These are phyloP conservation scores for Iris macrosiphon DNA, from an alignment of 106 monocot species.

Conservation along the genomic window DNA sequence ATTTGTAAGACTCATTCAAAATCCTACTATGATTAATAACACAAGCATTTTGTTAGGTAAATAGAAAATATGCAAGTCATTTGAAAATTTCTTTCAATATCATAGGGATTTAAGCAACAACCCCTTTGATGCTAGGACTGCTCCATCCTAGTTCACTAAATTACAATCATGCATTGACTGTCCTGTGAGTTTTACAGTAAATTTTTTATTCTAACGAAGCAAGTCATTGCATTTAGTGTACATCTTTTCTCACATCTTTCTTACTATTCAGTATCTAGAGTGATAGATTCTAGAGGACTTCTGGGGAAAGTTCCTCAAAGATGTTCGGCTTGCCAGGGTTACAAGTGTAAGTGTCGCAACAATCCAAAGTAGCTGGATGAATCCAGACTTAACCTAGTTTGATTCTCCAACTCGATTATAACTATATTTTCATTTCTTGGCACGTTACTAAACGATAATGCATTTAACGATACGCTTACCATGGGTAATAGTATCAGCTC, in stretches of 20 bases:
- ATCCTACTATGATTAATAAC: too few species aligned
- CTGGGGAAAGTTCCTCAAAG: conserved; percentile 36
- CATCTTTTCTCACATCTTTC: conserved; percentile 4
- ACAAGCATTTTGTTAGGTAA: too few species aligned
- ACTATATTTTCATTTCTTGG: background rate
- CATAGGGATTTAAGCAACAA: conserved; percentile 96
- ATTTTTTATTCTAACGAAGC: background rate
- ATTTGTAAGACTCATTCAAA: too few species aligned
- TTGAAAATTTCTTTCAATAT: too few species aligned
- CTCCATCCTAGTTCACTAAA: conserved; percentile 52
- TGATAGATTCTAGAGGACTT: conserved; percentile 46
- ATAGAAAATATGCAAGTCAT: background rate
- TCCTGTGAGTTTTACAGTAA: conserved; percentile 47
- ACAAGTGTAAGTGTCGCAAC: conserved; percentile 45
- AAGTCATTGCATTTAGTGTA: background rate
- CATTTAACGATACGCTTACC: conserved; percentile 57
- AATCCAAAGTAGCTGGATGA: too few species aligned
- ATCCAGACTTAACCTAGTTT: background rate
- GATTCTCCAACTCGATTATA: background rate
- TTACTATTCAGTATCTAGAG: conserved; percentile 27
- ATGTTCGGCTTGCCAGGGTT: conserved; percentile 46
- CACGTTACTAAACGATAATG: conserved; percentile 53
- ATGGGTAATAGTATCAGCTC: conserved; percentile 30
- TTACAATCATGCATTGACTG: conserved; percentile 32
- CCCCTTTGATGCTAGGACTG: conserved; percentile 32